Base-by-base conservation (phyloP, 495 filamentous ascomycete genomes). In the Stereocaulon alpinum region DNA sequence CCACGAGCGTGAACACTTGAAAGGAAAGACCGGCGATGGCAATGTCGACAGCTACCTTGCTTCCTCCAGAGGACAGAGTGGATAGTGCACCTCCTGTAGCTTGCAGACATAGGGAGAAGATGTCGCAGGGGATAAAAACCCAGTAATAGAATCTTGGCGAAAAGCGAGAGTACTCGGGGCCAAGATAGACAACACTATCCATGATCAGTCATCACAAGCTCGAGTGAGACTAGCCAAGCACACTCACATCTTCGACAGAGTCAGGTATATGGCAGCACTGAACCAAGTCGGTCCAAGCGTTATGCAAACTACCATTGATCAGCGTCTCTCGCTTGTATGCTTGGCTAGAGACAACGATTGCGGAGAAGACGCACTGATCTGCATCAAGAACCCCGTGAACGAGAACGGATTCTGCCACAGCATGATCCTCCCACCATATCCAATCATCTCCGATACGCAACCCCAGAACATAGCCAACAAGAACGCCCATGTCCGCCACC, bases 211-310 rank as follows among this genome's bases (percentile, higher is more conserved):
- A 55, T 22, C 11, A 9, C 32, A 18, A 37, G 10, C 24, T n/a
- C 10, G 11, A 47, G 45, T 18, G 6, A 11, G 50, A 9, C 4
- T n/a, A 17, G 42, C 34, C 12, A 63, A 51, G 17, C n/a, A 32
- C 10, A 67, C 70, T 61, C 55, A 73, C 72, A 68, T 65, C 56
- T 68, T 65, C 14, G 71, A 69, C 59, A 77, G 67, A n/a, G 78
- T 82, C 55, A 83, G 68, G 67, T 86, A 86, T 57, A 85, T 79
- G 17, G 74, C 80, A 0, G 82, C 82, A 15, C 79, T 75, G 60
- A 79, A 73, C 63, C 79, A 84, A 32, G 80, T 76, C 1, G 82
- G 82, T 2, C 72, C 80, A 37, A 79, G 71, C 11, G 76, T 80
- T 27, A 86, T 71, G 56, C 78, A 82, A 60, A 50, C 47, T 50